Conservation (phyloP, 805 yeast genomes). For the Priceomyces carsonii region DNA sequence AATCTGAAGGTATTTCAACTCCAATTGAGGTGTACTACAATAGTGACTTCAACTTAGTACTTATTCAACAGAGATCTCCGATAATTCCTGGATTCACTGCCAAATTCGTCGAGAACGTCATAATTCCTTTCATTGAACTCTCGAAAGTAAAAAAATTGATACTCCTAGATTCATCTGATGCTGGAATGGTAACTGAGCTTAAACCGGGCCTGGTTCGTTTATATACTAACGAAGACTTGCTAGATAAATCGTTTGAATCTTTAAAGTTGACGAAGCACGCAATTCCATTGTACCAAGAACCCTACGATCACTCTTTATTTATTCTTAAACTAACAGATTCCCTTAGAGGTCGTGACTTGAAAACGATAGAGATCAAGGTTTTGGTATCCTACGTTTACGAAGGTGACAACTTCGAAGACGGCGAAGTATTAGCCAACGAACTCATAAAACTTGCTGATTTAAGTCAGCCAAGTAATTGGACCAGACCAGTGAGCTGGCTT, state of each 20-base stretch:
- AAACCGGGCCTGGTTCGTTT: slow-evolving; percentile 24
- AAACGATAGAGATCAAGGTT: slow-evolving; percentile 29
- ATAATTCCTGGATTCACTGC: slow-evolving; percentile 62
- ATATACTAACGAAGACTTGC: slow-evolving; percentile 30
- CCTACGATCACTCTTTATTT: slow-evolving; percentile 13
- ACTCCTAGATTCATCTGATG: slow-evolving; percentile 72
- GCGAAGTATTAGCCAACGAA: slow-evolving; percentile 48
- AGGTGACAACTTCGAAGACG: slow-evolving; percentile 85
- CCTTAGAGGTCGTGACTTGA: slow-evolving; percentile 6
- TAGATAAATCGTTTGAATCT: slow-evolving; percentile 29
- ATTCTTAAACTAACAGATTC: slow-evolving; percentile 7
- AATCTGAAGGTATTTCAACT: slow-evolving; percentile 46
- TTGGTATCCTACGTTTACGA: slow-evolving; percentile 74
- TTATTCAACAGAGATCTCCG: slow-evolving; percentile 86
- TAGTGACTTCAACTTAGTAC: slow-evolving; percentile 40
- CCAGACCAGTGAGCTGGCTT: slow-evolving; percentile 75
- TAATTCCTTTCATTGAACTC: slow-evolving; percentile 48
- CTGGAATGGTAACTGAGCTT: slow-evolving; percentile 44
- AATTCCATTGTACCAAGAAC: slow-evolving; percentile 3
- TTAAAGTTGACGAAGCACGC: slow-evolving; percentile 20
- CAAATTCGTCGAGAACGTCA: slow-evolving; percentile 51
- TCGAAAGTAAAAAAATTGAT: slow-evolving; percentile 47
- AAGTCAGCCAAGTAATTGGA: slow-evolving; percentile 30
- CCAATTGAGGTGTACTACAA: slow-evolving; percentile 66
- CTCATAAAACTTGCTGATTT: slow-evolving; percentile 24